phyloP scores from a whole-genome alignment of 768 basidiomycete species.

The Tulasnella sp. region DNA sequence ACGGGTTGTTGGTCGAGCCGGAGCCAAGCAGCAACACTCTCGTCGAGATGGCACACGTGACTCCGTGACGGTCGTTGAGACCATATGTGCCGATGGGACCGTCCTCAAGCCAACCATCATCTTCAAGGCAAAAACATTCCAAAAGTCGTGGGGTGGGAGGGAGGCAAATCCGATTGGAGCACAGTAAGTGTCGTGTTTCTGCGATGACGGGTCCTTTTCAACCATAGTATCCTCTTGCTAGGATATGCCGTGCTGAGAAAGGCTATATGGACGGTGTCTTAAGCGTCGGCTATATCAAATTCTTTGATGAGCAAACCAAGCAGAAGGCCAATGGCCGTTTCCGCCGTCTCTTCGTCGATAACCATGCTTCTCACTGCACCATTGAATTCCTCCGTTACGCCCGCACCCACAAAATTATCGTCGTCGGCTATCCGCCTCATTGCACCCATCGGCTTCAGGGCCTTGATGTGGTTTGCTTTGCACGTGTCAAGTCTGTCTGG shows the following conservation, averaged over 20 bases:
- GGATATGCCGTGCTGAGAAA: not conserved
- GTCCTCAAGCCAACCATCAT: too few relatives aligned
- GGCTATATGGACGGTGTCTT: not conserved
- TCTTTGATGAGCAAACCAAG: conserved; percentile 3
- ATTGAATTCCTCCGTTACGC: too few relatives aligned
- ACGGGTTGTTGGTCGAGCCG: too few relatives aligned
- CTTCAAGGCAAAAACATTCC: not conserved
- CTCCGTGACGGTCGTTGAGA: too few relatives aligned
- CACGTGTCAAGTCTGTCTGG: conserved; percentile 44
- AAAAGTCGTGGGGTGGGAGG: not conserved
- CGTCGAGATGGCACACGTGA: too few relatives aligned
- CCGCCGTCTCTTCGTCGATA: not conserved
- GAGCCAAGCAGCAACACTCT: too few relatives aligned
- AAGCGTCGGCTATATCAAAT: not conserved
- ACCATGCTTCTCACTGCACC: not conserved
- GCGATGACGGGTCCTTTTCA: not conserved
- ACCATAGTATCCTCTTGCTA: not conserved
- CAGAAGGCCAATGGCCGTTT: not conserved
- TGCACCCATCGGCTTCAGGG: conserved; percentile 44
- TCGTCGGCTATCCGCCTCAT: conserved; percentile 50
- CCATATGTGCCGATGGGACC: conserved; percentile 1
- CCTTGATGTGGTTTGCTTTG: conserved; percentile 36
- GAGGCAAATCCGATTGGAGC: not conserved
- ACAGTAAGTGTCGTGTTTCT: not conserved
- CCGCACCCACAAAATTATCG: too few relatives aligned